A percentile compares a stretch with the other conserved stretches of the same genome.
Evolutionary conservation across 1,139 yeast genomes (phyloP).

Genomic region (Kurtzmaniella natalensis): DNA sequence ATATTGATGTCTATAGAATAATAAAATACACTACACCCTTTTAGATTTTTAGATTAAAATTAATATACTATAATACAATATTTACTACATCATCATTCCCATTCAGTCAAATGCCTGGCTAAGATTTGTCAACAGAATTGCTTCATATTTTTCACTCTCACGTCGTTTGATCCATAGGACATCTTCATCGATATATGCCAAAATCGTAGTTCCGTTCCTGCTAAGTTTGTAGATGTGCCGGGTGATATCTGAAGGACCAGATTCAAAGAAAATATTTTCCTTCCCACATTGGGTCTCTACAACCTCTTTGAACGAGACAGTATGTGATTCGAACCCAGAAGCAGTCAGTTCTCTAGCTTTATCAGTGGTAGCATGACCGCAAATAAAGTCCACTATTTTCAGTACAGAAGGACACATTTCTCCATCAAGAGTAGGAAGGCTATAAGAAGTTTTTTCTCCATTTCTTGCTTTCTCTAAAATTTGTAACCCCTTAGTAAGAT

Average conservation of each 20-base stretch:
- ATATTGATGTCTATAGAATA: no score
- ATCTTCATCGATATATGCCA: constrained; percentile 29
- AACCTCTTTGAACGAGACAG: constrained; percentile 32
- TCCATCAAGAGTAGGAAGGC: constrained; percentile 1
- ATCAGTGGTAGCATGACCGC: no score
- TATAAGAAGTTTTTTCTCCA: no score
- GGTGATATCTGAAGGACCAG: constrained; percentile 15
- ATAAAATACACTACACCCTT: no score
- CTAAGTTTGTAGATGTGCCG: constrained; percentile 20
- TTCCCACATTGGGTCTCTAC: constrained; percentile 26
- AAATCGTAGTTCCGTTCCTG: constrained; percentile 7
- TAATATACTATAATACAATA: no score
- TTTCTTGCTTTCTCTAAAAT: no score
- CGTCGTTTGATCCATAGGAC: constrained; percentile 24
- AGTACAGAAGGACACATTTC: neutral
- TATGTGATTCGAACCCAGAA: neutral
- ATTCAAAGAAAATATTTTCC: constrained; percentile 20
- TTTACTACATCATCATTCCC: no score
- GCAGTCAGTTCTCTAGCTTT: no score
- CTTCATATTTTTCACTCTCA: constrained; percentile 18
- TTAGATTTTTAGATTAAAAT: no score
- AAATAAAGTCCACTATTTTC: no score
- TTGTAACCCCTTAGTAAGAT: no score
- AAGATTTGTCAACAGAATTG: constrained; percentile 23
- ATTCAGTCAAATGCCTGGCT: no score